Percentiles rank a stretch among this genome's conserved stretches.
These are phyloP conservation scores for Botrytis byssoidea DNA, from an alignment of 2,329 filamentous ascomycete genomes.

Conservation along the genomic window DNA sequence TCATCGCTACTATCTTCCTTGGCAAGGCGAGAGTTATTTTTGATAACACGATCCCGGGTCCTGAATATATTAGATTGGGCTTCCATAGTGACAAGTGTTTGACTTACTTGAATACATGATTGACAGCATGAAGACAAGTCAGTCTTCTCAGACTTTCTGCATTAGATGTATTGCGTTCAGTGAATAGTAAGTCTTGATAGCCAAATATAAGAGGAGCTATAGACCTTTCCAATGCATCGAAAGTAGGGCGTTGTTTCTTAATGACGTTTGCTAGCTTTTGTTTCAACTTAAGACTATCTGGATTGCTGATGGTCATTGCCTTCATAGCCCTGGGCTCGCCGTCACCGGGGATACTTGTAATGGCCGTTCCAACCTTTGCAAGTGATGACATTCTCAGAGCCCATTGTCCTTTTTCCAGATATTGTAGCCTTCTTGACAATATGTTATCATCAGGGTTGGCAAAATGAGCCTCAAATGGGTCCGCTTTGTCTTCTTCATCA, in stretches of 20 bases:
- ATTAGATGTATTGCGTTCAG: constrained; percentile 67
- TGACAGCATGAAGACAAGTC: constrained; percentile 78
- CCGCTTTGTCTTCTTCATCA: constrained; percentile 54
- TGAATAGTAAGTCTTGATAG: constrained; percentile 79
- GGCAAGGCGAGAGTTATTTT: constrained; percentile 80
- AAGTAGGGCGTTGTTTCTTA: constrained; percentile 51
- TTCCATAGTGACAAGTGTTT: not conserved
- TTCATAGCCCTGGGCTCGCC: constrained; percentile 37
- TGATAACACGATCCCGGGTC: constrained; percentile 86
- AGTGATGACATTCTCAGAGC: constrained; percentile 45
- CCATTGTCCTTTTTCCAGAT: constrained; percentile 53
- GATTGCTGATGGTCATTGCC: constrained; percentile 34
- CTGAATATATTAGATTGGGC: constrained; percentile 41
- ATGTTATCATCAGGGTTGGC: constrained; percentile 62
- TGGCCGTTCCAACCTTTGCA: constrained; percentile 49
- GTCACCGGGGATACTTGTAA: constrained; percentile 48
- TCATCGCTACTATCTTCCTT: constrained; percentile 63
- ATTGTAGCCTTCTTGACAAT: constrained; percentile 53
- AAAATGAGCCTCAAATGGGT: constrained; percentile 84
- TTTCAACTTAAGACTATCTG: constrained; percentile 63
- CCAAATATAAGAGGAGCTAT: constrained; percentile 73
- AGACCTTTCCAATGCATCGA: constrained; percentile 62
- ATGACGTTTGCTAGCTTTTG: constrained; percentile 61
- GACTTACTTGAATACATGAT: constrained; percentile 81
- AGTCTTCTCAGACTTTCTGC: constrained; percentile 68